Evolutionary conservation across 371 early-diverging fungal genomes (phyloP).

Genomic region (Mortierella sp.): DNA sequence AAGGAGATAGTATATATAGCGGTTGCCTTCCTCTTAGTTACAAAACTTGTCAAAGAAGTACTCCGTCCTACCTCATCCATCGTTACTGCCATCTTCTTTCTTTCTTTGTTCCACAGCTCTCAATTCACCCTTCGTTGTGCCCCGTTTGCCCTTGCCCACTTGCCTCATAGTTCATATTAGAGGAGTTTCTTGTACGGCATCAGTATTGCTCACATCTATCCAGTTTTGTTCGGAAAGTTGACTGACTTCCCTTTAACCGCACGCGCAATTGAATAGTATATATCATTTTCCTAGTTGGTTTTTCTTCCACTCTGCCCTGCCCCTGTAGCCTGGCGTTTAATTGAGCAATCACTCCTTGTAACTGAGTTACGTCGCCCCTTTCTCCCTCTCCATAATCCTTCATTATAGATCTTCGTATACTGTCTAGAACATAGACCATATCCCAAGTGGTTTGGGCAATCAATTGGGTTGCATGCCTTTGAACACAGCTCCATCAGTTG

Average conservation of each 20-base stretch:
- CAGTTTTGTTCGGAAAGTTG: background rate
- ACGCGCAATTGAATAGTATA: background rate
- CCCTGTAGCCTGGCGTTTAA: slow-evolving; percentile 5
- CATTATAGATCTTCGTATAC: background rate
- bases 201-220: background rate
- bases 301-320: slow-evolving; percentile 6
- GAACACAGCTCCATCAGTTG: background rate
- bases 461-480: background rate
- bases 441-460: background rate
- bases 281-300: background rate
- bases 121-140: background rate
- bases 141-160: background rate
- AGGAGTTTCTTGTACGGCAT: background rate
- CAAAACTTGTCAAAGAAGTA: background rate
- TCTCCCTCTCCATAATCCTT: background rate
- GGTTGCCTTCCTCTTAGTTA: background rate
- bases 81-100: background rate
- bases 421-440: background rate
- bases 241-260: background rate
- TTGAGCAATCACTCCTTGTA: slow-evolving; percentile 9
- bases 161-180: slow-evolving; percentile 1
- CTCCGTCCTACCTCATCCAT: background rate
- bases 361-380: slow-evolving; percentile 10
- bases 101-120: background rate
- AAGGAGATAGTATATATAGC: slow-evolving; percentile 2